Conservation (phyloP, 2,329 filamentous ascomycete genomes). For the Calonectria ilicicola region DNA sequence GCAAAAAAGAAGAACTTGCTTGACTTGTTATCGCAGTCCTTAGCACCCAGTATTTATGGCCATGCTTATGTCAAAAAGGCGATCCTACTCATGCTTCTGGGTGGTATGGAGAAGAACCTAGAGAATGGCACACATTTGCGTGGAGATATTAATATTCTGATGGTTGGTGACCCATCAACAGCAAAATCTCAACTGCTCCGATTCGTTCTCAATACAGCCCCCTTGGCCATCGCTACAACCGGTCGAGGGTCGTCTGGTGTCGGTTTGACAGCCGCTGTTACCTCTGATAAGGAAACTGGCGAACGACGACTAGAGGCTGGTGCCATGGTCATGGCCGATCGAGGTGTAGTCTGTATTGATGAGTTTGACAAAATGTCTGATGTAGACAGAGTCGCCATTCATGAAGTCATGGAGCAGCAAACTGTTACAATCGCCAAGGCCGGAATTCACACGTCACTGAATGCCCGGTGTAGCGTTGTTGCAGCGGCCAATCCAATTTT, state of each 20-base stretch:
- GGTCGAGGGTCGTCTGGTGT: constrained; percentile 97
- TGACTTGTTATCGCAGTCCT: constrained; percentile 90
- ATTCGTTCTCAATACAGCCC: constrained; percentile 97
- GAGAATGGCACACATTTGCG: constrained; percentile 98
- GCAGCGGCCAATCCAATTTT: constrained; percentile 98
- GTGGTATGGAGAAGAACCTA: constrained; percentile 98
- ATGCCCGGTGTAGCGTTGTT: constrained; percentile 95
- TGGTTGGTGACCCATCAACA: constrained; percentile 98
- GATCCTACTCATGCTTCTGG: constrained; percentile 92
- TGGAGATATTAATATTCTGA: constrained; percentile 98
- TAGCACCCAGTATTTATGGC: constrained; percentile 96
- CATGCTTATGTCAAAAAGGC: constrained; percentile 99
- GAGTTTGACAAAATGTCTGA: constrained; percentile 99
- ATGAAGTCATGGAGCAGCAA: constrained; percentile 99
- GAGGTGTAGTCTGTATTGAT: constrained; percentile 98
- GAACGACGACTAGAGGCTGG: constrained; percentile 94
- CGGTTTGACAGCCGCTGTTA: constrained; percentile 96
- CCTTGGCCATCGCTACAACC: constrained; percentile 95
- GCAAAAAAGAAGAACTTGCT: constrained; percentile 95
- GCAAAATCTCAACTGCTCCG: constrained; percentile 98
- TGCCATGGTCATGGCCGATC: constrained; percentile 98
- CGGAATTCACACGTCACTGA: constrained; percentile 96
- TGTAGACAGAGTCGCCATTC: constrained; percentile 95
- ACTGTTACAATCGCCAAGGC: constrained; percentile 99
- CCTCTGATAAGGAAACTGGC: constrained; percentile 96